Base-by-base conservation (phyloP, 1,284 basidiomycete genomes). In the Puccinia brachypodii region DNA sequence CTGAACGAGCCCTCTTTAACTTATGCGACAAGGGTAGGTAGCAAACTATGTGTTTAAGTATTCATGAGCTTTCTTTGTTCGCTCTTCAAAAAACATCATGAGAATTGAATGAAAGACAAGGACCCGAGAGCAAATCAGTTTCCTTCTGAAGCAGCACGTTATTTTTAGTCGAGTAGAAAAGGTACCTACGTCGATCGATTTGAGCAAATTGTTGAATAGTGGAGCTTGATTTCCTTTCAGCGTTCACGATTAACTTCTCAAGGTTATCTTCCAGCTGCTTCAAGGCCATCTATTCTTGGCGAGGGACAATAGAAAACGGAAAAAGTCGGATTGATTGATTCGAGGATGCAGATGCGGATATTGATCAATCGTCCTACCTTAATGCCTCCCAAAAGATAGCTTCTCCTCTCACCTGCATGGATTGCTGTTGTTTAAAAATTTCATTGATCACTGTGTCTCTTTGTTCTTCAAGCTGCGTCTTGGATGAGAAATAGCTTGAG, bases 401-500 rank as follows among this genome's bases (percentile, higher is more conserved):
- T 2, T 44, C 11, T 16, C 42, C 62, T 73, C 25, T 58, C 16
- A 74, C 72, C 53, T 74, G 33, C n/a, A 74, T 28, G n/a, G 36
- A 74, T 60, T 74, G 19, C 28, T 74, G 72, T 38, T 58, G 72
- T 2, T 58, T n/a, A 7, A 74, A 40, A 31, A 74, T 60, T 58
- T 74, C 53, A 3, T 60, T 19, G 22, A 60, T 60, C 33, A 74
- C 25, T 40, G 40, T 33, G 9, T 74, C 33, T 42, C 42, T 74
- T 31, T 74, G 31, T 0, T 38, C 53, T 56, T 74, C 53, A 38
- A 56, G 36, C 53, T 42, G 72, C 2, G 53, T 25, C 72, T 74
- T 74, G n/a, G 31, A 58, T 13, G 28, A 40, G 8, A 74, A 74
- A 31, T 38, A 74, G 8, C 16, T 33, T 0, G 72, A 74, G 9